Conservation (phyloP, 345 rosid species). For the Streptanthus diversifolius region DNA sequence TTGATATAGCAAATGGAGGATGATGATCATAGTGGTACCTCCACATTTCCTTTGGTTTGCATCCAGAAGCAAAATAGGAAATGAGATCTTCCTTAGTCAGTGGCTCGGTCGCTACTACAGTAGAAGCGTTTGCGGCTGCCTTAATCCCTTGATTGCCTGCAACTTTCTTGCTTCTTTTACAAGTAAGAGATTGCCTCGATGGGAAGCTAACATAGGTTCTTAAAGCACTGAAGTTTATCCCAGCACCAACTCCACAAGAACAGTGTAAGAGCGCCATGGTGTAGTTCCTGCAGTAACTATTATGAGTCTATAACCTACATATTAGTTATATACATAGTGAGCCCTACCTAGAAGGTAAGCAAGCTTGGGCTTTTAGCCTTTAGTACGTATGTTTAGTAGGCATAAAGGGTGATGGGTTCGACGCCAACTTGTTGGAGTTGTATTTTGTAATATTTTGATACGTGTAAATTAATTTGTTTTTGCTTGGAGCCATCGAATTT, state of each 20-base stretch:
- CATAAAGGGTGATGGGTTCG: too few species aligned
- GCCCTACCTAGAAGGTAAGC: too few species aligned
- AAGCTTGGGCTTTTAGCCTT: too few species aligned
- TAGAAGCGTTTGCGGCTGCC: not conserved
- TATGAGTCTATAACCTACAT: not conserved
- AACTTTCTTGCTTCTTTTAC: not conserved
- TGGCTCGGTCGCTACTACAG: not conserved
- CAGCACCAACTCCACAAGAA: not conserved
- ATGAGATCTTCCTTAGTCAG: not conserved
- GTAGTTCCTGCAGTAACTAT: conserved; percentile 4
- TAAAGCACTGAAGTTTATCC: not conserved
- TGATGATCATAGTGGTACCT: not conserved
- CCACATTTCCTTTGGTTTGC: not conserved
- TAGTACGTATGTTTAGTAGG: too few species aligned
- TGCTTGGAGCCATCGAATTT: too few species aligned
- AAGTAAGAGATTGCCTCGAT: not conserved
- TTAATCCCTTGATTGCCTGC: not conserved
- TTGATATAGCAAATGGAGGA: not conserved
- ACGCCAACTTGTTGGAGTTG: too few species aligned
- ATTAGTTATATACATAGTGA: not conserved
- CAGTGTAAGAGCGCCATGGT: not conserved
- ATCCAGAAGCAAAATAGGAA: not conserved
- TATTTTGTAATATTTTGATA: too few species aligned
- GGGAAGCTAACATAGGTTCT: not conserved
- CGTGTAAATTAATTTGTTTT: too few species aligned